phyloP scores from a whole-genome alignment of 768 basidiomycete species.

The Scleroderma citrinum region DNA sequence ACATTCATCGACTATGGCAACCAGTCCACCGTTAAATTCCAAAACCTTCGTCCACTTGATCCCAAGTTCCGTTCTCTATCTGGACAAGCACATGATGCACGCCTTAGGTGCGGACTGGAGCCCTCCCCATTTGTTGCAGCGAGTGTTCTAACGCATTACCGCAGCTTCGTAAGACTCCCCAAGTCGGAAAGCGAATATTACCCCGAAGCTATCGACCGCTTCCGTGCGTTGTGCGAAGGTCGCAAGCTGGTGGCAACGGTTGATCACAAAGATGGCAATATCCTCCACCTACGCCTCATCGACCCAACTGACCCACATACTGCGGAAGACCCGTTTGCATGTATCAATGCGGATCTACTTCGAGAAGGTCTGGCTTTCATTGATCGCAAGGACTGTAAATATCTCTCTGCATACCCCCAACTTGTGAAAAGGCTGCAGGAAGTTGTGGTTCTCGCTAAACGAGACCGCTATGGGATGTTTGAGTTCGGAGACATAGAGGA shows the following conservation, averaged over 20 bases:
- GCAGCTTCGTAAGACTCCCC: slow-evolving; percentile 82
- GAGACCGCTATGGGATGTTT: slow-evolving; percentile 75
- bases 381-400: slow-evolving; percentile 73
- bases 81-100: slow-evolving; percentile 92
- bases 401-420: slow-evolving; percentile 63
- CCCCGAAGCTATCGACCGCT: slow-evolving; percentile 77
- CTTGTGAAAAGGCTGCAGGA: slow-evolving; percentile 60
- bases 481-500: slow-evolving; percentile 91
- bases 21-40: slow-evolving; percentile 79
- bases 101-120: slow-evolving; percentile 54
- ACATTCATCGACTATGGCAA: slow-evolving; percentile 96
- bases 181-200: slow-evolving; percentile 83
- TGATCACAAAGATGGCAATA: slow-evolving; percentile 73
- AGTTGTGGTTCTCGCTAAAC: slow-evolving; percentile 59
- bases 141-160: slow-evolving; percentile 2
- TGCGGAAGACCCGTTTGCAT: slow-evolving; percentile 62
- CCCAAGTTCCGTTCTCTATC: slow-evolving; percentile 83
- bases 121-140: neutral
- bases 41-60: slow-evolving; percentile 85
- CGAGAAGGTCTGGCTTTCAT: slow-evolving; percentile 81
- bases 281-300: slow-evolving; percentile 87
- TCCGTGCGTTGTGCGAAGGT: slow-evolving; percentile 83
- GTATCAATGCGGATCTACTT: slow-evolving; percentile 85
- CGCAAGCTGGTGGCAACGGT: slow-evolving; percentile 95
- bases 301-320: slow-evolving; percentile 74